A percentile compares a stretch with the other conserved stretches of the same genome.
phyloP scores from a whole-genome alignment of 2,329 filamentous ascomycete genomes.

The Penicillium hordei region DNA sequence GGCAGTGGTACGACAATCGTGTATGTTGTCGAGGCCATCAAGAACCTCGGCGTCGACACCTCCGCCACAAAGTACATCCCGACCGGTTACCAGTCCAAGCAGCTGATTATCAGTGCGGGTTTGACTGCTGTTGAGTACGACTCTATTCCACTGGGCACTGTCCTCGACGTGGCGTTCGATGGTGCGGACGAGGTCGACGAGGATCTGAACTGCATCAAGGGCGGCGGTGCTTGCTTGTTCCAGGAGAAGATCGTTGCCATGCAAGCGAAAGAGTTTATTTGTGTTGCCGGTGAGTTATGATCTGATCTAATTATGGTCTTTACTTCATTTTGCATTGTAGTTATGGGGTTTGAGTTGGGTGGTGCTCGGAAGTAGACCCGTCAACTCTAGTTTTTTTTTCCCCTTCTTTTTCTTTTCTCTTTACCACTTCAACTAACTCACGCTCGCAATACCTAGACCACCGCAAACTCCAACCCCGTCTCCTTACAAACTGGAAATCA shows the following conservation, averaged over 20 bases:
- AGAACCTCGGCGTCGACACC: slow-evolving; percentile 47
- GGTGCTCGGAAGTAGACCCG: not conserved
- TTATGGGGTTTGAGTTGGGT: not conserved
- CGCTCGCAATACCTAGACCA: slow-evolving; percentile 61
- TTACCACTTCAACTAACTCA: not conserved
- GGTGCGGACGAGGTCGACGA: slow-evolving; percentile 96
- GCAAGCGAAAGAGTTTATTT: slow-evolving; percentile 79
- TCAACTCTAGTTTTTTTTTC: no score
- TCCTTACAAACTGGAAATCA: slow-evolving; percentile 73
- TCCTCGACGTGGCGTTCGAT: slow-evolving; percentile 90
- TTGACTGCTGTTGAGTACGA: slow-evolving; percentile 76
- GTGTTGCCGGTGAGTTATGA: slow-evolving; percentile 67
- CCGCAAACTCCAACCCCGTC: slow-evolving; percentile 76
- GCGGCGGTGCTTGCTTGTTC: slow-evolving; percentile 93
- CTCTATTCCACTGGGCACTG: slow-evolving; percentile 61
- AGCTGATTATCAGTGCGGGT: slow-evolving; percentile 77
- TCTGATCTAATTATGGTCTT: not conserved
- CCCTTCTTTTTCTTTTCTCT: not conserved
- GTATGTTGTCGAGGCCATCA: slow-evolving; percentile 67
- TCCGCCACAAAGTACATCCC: slow-evolving; percentile 78
- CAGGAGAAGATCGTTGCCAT: slow-evolving; percentile 96
- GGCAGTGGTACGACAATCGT: slow-evolving; percentile 66
- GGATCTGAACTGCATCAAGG: slow-evolving; percentile 95
- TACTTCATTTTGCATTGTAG: not conserved
- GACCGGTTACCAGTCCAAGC: slow-evolving; percentile 86